These are phyloP conservation scores for Colletotrichum australisinense DNA, from an alignment of 2,329 filamentous ascomycete genomes.

Conservation along the genomic window DNA sequence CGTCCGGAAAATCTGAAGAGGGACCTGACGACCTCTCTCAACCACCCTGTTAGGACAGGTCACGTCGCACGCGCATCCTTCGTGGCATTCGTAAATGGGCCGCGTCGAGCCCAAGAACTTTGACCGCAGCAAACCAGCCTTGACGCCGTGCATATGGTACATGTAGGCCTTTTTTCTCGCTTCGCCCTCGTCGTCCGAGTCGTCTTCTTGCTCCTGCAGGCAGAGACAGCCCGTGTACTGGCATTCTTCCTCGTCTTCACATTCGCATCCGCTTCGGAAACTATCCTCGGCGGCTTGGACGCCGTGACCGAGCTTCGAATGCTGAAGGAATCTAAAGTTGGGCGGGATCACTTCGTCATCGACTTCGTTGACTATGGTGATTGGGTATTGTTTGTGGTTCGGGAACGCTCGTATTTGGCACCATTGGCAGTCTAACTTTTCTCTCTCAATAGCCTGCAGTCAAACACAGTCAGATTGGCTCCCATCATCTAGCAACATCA, in stretches of 20 bases:
- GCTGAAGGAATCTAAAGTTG: constrained; percentile 76
- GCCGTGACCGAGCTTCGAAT: constrained; percentile 68
- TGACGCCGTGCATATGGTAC: constrained; percentile 69
- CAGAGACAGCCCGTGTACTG: constrained; percentile 77
- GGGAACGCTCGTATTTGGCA: constrained; percentile 70
- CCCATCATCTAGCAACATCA: too few relatives aligned
- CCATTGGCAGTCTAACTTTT: constrained; percentile 65
- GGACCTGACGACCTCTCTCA: constrained; percentile 76
- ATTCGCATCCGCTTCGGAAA: constrained; percentile 78
- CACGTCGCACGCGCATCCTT: constrained; percentile 72
- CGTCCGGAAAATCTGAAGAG: constrained; percentile 83
- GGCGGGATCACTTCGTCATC: constrained; percentile 68
- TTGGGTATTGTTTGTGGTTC: constrained; percentile 59
- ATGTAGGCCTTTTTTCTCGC: constrained; percentile 60
- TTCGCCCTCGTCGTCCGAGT: constrained; percentile 53
- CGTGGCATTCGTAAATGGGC: constrained; percentile 85
- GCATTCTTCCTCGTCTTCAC: constrained; percentile 70
- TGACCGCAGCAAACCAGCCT: constrained; percentile 63
- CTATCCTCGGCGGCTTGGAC: constrained; percentile 70
- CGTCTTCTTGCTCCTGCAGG: constrained; percentile 70
- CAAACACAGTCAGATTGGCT: too few relatives aligned
- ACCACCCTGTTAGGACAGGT: constrained; percentile 81
- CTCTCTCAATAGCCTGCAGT: constrained; percentile 48
- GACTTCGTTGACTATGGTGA: constrained; percentile 73
- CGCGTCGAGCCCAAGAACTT: constrained; percentile 63